Conservation (phyloP, 495 filamentous ascomycete genomes). For the Podospora bellae-mahoneyi region DNA sequence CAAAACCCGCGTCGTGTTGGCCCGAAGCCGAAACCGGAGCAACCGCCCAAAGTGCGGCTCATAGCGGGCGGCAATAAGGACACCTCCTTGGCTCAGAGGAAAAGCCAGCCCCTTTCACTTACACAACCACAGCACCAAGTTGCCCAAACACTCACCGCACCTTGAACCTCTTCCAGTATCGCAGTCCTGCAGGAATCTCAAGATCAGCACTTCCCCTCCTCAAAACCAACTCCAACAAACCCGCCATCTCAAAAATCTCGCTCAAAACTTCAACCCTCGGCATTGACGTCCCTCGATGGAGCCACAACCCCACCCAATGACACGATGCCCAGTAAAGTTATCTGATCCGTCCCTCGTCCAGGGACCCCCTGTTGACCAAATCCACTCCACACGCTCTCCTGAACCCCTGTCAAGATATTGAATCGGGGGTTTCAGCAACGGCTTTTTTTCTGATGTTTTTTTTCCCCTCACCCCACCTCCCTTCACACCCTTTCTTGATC, state of each 20-base stretch:
- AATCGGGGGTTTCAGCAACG: neutral
- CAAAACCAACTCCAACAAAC: neutral
- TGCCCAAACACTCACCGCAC: neutral
- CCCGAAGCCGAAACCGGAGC: constrained; percentile 9
- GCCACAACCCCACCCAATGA: neutral
- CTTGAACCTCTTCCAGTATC: neutral
- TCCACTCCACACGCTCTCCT: neutral
- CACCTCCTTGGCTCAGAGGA: neutral
- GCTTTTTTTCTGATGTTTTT: constrained; percentile 3
- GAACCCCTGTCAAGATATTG: neutral
- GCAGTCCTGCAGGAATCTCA: neutral
- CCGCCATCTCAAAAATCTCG: neutral
- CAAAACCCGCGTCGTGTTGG: neutral
- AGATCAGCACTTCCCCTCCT: neutral
- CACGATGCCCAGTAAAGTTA: neutral
- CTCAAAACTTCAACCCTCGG: neutral
- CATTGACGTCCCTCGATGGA: neutral
- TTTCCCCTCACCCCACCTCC: neutral
- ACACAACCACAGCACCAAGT: neutral
- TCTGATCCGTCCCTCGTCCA: neutral
- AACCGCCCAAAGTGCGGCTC: neutral
- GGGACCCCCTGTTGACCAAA: neutral
- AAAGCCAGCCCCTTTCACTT: neutral
- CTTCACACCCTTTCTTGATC: neutral
- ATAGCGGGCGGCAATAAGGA: neutral